Conservation (phyloP, 2,329 filamentous ascomycete species). For the Fusarium sp. region DNA sequence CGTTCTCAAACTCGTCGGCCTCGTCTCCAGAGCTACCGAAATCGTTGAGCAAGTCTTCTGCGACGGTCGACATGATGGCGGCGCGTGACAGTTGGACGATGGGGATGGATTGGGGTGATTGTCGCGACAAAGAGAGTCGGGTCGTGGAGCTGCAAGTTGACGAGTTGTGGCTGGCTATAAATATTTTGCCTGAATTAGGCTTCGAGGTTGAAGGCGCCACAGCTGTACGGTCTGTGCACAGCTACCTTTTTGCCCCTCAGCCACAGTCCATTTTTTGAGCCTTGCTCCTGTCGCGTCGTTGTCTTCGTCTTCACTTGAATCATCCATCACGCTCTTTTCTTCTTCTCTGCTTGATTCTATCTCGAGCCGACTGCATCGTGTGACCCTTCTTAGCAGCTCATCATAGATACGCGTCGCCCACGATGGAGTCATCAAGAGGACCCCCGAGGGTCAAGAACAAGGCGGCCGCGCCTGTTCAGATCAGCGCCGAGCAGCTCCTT, state of each 20-base stretch:
- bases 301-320: slow-evolving; percentile 4
- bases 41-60: slow-evolving; percentile 89
- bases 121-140: slow-evolving; percentile 20
- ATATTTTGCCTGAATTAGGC: slow-evolving; percentile 36
- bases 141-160: slow-evolving; percentile 5
- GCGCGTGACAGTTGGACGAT: slow-evolving; percentile 14
- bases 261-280: slow-evolving; percentile 40
- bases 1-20: slow-evolving; percentile 67
- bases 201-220: slow-evolving; percentile 44
- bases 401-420: slow-evolving; percentile 41
- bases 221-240: slow-evolving; percentile 25
- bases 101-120: slow-evolving; percentile 17
- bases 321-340: slow-evolving; percentile 12
- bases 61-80: slow-evolving; percentile 80
- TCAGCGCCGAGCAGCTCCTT: slow-evolving; percentile 95
- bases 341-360: slow-evolving; percentile 1
- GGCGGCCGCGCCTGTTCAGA: slow-evolving; percentile 87
- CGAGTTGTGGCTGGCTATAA: slow-evolving; percentile 24
- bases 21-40: slow-evolving; percentile 72
- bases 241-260: slow-evolving; percentile 19
- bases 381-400: neutral
- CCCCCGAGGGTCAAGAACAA: slow-evolving; percentile 99
- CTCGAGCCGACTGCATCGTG: neutral
- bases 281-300: slow-evolving; percentile 39
- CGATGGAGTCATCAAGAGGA: slow-evolving; percentile 89